A percentile compares a stretch with the other conserved stretches of the same genome.
Conservation (phyloP, 495 filamentous ascomycete species). For the Podospora pseudopauciseta region DNA sequence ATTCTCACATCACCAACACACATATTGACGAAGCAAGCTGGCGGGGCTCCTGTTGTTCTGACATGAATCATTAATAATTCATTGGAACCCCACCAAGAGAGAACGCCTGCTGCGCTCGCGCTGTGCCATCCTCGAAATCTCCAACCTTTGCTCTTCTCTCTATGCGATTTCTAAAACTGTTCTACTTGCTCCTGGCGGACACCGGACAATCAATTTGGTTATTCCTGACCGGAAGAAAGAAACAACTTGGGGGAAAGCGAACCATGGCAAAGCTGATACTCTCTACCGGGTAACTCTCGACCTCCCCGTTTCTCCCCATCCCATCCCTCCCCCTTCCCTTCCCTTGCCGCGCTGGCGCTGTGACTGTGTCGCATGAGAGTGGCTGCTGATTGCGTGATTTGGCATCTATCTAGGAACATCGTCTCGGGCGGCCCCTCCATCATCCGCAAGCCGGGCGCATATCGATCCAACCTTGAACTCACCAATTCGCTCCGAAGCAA, state of each 20-base stretch:
- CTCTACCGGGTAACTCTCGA: slow-evolving; percentile 67
- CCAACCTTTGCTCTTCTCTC: neutral
- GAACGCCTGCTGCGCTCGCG: neutral
- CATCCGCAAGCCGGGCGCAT: slow-evolving; percentile 66
- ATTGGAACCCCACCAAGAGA: slow-evolving; percentile 23
- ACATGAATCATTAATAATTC: slow-evolving; percentile 35
- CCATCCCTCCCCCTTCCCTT: neutral
- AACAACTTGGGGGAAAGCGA: slow-evolving; percentile 1
- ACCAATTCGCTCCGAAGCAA: slow-evolving; percentile 79
- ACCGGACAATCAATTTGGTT: neutral
- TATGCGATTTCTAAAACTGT: neutral
- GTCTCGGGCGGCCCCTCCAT: slow-evolving; percentile 75
- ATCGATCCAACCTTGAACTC: slow-evolving; percentile 85
- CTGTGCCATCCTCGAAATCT: slow-evolving; percentile 6
- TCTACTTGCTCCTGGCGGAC: neutral
- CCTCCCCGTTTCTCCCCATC: neutral
- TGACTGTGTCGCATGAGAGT: neutral
- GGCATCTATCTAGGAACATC: slow-evolving; percentile 62
- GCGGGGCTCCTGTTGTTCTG: slow-evolving; percentile 20
- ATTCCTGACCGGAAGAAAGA: neutral
- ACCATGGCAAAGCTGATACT: slow-evolving; percentile 76
- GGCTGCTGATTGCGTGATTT: slow-evolving; percentile 26
- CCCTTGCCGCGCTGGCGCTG: slow-evolving; percentile 12
- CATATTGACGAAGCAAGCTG: neutral
- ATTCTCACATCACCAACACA: neutral